Conservation (phyloP, 495 filamentous ascomycete species). For the Hyaloscypha finlandica region DNA sequence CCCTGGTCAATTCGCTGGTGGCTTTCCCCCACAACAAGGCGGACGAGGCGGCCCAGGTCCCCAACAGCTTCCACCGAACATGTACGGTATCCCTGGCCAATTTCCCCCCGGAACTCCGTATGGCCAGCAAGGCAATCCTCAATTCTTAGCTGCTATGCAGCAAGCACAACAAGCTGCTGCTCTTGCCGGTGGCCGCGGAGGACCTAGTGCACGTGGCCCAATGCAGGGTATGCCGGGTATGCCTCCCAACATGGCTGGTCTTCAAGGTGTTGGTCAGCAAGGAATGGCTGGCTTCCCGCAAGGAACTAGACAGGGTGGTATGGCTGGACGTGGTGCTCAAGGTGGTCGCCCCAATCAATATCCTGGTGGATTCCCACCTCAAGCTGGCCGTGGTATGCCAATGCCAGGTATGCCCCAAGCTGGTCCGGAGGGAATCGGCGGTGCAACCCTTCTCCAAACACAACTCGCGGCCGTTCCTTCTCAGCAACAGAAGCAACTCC, state of each 20-base stretch:
- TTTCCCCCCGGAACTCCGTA: slow-evolving; percentile 66
- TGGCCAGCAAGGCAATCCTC: slow-evolving; percentile 49
- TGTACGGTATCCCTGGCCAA: slow-evolving; percentile 74
- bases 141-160: slow-evolving; percentile 64
- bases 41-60: slow-evolving; percentile 74
- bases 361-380: slow-evolving; percentile 43
- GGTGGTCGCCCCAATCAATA: slow-evolving; percentile 47
- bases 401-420: slow-evolving; percentile 35
- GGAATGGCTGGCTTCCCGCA: slow-evolving; percentile 68
- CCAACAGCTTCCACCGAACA: slow-evolving; percentile 77
- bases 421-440: slow-evolving; percentile 35
- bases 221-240: slow-evolving; percentile 69
- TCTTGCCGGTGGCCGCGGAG: slow-evolving; percentile 70
- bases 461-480: slow-evolving; percentile 44
- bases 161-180: slow-evolving; percentile 64
- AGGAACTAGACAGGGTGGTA: slow-evolving; percentile 44
- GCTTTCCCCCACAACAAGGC: slow-evolving; percentile 77
- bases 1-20: slow-evolving; percentile 78
- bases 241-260: slow-evolving; percentile 63
- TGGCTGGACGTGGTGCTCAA: slow-evolving; percentile 38
- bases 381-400: slow-evolving; percentile 39
- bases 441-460: slow-evolving; percentile 45
- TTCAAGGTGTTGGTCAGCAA: slow-evolving; percentile 46
- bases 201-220: slow-evolving; percentile 70
- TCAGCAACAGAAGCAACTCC: slow-evolving; percentile 92